Evolutionary conservation across 164 flowering plant species (phyloP).

Genomic region (Magnolia officinalis): DNA sequence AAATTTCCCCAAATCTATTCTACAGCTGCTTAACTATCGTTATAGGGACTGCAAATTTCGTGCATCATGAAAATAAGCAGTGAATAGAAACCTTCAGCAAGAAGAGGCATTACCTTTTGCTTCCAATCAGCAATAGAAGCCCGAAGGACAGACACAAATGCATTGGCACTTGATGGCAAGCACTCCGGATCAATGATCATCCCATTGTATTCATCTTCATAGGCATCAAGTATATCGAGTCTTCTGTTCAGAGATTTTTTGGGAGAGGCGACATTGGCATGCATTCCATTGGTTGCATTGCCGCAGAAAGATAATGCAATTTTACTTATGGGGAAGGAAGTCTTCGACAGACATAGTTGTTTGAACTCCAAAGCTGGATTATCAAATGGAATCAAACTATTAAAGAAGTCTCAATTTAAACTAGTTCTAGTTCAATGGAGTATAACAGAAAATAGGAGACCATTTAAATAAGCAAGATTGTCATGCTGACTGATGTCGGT

Average conservation of each 20-base stretch:
- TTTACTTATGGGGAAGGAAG: background rate
- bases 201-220: slow-evolving; percentile 61
- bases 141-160: slow-evolving; percentile 39
- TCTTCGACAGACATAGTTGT: background rate
- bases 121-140: slow-evolving; percentile 53
- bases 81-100: background rate
- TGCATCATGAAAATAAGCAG: background rate
- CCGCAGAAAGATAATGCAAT: slow-evolving; percentile 10
- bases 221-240: slow-evolving; percentile 36
- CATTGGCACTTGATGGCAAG: slow-evolving; percentile 45
- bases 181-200: slow-evolving; percentile 39
- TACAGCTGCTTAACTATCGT: too few relatives aligned
- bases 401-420: background rate
- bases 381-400: background rate
- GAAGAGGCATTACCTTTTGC: slow-evolving; percentile 29
- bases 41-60: too few relatives aligned
- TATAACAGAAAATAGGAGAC: too few relatives aligned
- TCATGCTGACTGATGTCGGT: too few relatives aligned
- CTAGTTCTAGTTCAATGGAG: background rate
- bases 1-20: too few relatives aligned
- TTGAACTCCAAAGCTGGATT: slow-evolving; percentile 2
- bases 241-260: slow-evolving; percentile 22
- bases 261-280: slow-evolving; percentile 32
- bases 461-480: too few relatives aligned
- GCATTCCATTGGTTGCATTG: slow-evolving; percentile 11